Evolutionary conservation across 106 monocot species (phyloP).

Genomic region (Alisma plantagoaquatica): DNA sequence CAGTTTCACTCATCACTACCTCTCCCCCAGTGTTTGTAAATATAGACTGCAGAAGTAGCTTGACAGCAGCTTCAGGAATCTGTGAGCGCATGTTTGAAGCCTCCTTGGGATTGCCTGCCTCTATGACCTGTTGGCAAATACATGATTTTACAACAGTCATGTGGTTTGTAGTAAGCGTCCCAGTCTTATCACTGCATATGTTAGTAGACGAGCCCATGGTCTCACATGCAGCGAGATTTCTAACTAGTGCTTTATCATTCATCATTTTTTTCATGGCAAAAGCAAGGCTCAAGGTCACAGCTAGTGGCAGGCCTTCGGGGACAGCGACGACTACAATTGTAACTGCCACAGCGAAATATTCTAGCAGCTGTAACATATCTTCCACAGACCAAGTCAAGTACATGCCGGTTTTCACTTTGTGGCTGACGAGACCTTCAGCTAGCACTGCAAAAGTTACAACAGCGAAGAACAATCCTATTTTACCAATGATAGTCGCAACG

Average conservation of each 20-base stretch:
- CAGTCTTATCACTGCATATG: conserved; percentile 81
- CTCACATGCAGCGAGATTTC: conserved; percentile 82
- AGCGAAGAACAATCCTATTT: conserved; percentile 53
- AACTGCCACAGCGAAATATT: conserved; percentile 60
- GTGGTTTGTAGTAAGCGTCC: conserved; percentile 67
- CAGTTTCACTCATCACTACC: conserved; percentile 34
- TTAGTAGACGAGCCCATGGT: conserved; percentile 76
- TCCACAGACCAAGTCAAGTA: conserved; percentile 57
- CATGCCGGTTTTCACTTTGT: conserved; percentile 23
- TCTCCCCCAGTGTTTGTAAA: conserved; percentile 63
- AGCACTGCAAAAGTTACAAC: conserved; percentile 67
- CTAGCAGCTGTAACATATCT: conserved; percentile 46
- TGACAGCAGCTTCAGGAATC: conserved; percentile 27
- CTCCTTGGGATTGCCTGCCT: conserved; percentile 17
- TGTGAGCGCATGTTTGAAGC: conserved; percentile 13
- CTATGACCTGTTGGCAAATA: conserved; percentile 36
- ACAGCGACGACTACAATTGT: conserved; percentile 74
- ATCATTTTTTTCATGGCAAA: conserved; percentile 86
- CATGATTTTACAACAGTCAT: conserved; percentile 64
- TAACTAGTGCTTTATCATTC: conserved; percentile 66
- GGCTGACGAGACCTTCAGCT: conserved; percentile 29
- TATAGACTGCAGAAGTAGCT: conserved; percentile 42
- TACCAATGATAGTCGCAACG: conserved; percentile 71
- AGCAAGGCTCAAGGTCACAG: conserved; percentile 70
- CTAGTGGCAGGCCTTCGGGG: conserved; percentile 62